phyloP scores from a whole-genome alignment of 768 basidiomycete genomes.

The Tulasnella sp. region DNA sequence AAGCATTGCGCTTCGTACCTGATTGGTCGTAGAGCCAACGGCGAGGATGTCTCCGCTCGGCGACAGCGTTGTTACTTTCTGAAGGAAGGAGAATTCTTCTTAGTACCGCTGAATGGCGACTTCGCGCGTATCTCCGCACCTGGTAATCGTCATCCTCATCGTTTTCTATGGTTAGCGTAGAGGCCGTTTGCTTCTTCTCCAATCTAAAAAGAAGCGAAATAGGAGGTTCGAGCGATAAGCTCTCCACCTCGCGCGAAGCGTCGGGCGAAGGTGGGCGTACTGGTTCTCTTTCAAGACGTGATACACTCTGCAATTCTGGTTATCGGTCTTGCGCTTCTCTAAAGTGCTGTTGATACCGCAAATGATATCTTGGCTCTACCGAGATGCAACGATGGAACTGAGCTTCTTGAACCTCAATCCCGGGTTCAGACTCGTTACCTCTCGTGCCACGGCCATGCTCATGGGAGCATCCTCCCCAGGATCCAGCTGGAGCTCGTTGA shows the following conservation, averaged over 20 bases:
- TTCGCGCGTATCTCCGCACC: constrained; percentile 34
- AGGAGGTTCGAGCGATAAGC: background rate
- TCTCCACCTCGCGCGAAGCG: background rate
- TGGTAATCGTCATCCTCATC: constrained; percentile 71
- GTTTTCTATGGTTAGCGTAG: constrained; percentile 73
- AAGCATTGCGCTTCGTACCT: constrained; percentile 34
- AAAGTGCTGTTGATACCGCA: constrained; percentile 81
- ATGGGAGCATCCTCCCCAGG: constrained; percentile 90
- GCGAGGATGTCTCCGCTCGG: constrained; percentile 52
- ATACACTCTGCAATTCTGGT: constrained; percentile 79
- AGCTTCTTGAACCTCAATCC: background rate
- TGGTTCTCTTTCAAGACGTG: constrained; percentile 38
- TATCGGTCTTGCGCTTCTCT: constrained; percentile 53
- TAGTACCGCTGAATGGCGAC: background rate
- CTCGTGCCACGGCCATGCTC: constrained; percentile 63
- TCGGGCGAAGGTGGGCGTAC: constrained; percentile 31
- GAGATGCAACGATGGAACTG: background rate
- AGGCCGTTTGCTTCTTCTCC: constrained; percentile 36
- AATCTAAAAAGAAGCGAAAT: constrained; percentile 34
- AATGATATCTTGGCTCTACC: constrained; percentile 37
- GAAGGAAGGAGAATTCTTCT: constrained; percentile 13
- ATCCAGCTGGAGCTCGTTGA: constrained; percentile 64
- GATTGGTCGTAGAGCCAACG: constrained; percentile 54
- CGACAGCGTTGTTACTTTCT: constrained; percentile 87
- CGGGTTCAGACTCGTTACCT: constrained; percentile 30